Percentiles rank a stretch among this genome's conserved stretches.
These are phyloP conservation scores for Abelmoschus esculentus DNA, from an alignment of 345 rosid genomes.

Conservation along the genomic window DNA sequence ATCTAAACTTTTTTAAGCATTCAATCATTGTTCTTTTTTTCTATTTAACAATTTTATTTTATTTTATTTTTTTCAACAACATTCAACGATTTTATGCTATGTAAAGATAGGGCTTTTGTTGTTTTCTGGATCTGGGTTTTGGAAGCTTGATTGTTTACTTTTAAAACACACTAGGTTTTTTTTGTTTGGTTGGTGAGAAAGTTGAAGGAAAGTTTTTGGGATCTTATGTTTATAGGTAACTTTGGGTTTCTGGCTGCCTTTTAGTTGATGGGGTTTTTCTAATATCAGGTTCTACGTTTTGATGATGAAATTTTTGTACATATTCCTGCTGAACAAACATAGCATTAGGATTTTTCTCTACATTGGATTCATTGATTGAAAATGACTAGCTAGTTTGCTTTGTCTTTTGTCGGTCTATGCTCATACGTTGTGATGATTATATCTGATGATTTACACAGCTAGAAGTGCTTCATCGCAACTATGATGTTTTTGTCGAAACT, in stretches of 20 bases:
- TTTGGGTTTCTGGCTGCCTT: background rate
- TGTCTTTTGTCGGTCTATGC: too few species aligned
- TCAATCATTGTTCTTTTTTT: too few species aligned
- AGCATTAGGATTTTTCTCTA: background rate
- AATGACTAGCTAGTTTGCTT: background rate
- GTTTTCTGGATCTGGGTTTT: constrained; percentile 18
- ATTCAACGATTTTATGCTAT: background rate
- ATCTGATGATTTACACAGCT: background rate
- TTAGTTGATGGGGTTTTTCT: too few species aligned
- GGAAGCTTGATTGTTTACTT: background rate
- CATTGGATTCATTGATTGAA: background rate
- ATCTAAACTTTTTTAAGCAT: background rate
- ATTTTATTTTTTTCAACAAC: too few species aligned
- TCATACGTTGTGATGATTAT: too few species aligned
- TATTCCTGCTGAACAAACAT: background rate
- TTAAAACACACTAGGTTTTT: background rate
- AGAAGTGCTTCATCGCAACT: background rate
- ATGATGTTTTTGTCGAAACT: background rate
- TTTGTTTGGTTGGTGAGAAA: constrained; percentile 9
- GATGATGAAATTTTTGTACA: background rate
- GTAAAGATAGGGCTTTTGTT: background rate
- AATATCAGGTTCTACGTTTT: too few species aligned
- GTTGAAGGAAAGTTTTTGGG: background rate
- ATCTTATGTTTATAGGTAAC: background rate
- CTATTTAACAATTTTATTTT: too few species aligned